Base-by-base conservation (phyloP, 169 alveolate genomes). In the Plasmodium gallinaceum region DNA sequence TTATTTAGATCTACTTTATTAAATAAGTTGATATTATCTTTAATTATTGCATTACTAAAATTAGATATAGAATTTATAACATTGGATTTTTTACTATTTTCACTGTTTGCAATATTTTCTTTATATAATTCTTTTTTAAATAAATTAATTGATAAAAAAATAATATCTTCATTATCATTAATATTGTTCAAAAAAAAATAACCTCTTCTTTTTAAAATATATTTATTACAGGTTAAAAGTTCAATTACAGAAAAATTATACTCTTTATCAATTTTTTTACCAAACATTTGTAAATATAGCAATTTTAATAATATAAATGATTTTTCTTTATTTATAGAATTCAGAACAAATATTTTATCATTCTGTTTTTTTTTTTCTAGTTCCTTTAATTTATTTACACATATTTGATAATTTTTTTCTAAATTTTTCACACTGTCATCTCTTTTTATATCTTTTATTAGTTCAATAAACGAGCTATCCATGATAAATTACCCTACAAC, bases 271-370 rank as follows among this genome's bases (percentile, higher is more conserved):
- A 78, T 78, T 65, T 78, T 78, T 22, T 43, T 78, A 5, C 89
- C 89, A 51, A 65, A 65, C 89, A 78, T 78, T 78, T 78, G 89
- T 9, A 78, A 60, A 18, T 78, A 78, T 16, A 78, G 45, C 26
- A 78, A 48, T 43, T 65, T 78, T 16, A 78, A 42, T 7, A 78
- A 58, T 2, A 70, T 16, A 10, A 48, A 64, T 0, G 89, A 78
- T 22, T 78, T 78, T 18, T 78, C 89, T n/a, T 78, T 78, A 20
- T 54, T 16, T 16, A 18, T 45, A 6, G 70, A 48, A 2, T 65
- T 66, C 58, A 78, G n/a, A 7, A 5, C 20, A 43, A 78, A 78
- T 52, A 78, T 22, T 7, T 37, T 57, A 24, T 78, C 89, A 52
- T 48, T 62, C 42, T 58, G 54, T 32, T 78, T 69, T 7, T 42